These are phyloP conservation scores for Fomes fomentarius DNA, from an alignment of 1,284 basidiomycete genomes.

Conservation along the genomic window DNA sequence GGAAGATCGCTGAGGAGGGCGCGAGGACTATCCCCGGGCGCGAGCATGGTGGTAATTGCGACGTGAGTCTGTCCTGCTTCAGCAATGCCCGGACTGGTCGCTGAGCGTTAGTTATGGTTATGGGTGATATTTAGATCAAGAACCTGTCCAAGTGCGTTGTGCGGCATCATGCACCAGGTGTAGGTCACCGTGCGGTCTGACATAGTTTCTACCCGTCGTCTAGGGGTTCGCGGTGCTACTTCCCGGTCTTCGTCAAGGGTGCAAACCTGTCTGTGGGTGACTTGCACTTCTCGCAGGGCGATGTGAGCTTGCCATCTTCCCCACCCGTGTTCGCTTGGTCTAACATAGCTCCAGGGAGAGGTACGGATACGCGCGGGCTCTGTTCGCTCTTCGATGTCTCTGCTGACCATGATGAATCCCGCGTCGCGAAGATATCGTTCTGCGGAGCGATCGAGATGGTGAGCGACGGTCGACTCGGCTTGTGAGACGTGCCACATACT, in stretches of 20 bases:
- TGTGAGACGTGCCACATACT: too few species aligned
- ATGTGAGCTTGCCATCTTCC: slow-evolving; percentile 47
- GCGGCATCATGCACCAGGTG: too few species aligned
- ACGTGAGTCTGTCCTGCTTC: slow-evolving; percentile 45
- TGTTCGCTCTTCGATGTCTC: background rate
- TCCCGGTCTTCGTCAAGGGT: slow-evolving; percentile 78
- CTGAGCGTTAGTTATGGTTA: too few species aligned
- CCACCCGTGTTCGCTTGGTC: background rate
- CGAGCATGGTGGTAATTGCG: slow-evolving; percentile 84
- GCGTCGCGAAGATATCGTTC: slow-evolving; percentile 56
- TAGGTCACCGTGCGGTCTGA: too few species aligned
- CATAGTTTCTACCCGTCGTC: background rate
- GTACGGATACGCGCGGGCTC: slow-evolving; percentile 20
- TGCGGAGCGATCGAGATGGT: slow-evolving; percentile 85
- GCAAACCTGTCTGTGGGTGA: slow-evolving; percentile 82
- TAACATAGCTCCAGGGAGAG: slow-evolving; percentile 53
- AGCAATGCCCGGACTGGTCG: too few species aligned
- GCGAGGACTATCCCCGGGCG: slow-evolving; percentile 78
- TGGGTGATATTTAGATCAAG: too few species aligned
- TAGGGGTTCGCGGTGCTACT: slow-evolving; percentile 71
- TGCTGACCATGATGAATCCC: background rate
- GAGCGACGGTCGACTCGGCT: background rate
- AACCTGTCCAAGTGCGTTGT: slow-evolving; percentile 66
- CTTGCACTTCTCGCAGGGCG: slow-evolving; percentile 82
- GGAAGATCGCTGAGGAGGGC: slow-evolving; percentile 68